These are phyloP conservation scores for Yarrowia osloensis DNA, from an alignment of 805 yeast genomes.

Conservation along the genomic window DNA sequence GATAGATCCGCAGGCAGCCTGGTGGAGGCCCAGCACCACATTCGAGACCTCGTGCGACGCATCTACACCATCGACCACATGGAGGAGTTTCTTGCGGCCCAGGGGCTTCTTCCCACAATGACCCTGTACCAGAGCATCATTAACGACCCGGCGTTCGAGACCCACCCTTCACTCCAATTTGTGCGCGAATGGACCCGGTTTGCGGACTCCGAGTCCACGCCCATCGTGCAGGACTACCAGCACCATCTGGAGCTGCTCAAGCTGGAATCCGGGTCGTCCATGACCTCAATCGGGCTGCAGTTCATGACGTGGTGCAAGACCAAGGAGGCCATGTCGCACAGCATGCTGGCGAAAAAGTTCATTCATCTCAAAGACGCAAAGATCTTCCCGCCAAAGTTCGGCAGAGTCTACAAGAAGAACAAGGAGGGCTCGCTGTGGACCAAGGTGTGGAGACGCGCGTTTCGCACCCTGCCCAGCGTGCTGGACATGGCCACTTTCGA, in stretches of 20 bases:
- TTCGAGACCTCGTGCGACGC: neutral
- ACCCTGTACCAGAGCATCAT: neutral
- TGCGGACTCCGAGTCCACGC: neutral
- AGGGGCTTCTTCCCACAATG: neutral
- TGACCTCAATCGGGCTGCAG: neutral
- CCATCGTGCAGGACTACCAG: neutral
- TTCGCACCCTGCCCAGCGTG: neutral
- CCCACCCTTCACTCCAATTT: neutral
- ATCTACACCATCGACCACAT: neutral
- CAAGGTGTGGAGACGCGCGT: neutral
- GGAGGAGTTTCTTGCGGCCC: neutral
- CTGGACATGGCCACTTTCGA: conserved; percentile 7
- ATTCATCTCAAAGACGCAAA: neutral
- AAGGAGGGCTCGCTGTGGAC: neutral
- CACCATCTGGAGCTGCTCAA: neutral
- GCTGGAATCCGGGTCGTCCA: neutral
- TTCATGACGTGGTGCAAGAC: neutral
- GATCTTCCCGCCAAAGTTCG: neutral
- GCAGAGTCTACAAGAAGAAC: neutral
- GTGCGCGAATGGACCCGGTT: neutral
- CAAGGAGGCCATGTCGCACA: neutral
- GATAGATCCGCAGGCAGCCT: neutral
- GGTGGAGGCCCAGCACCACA: neutral
- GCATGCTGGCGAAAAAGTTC: neutral
- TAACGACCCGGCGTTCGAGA: neutral